Percentiles rank a stretch among this genome's conserved stretches.
Conservation (phyloP, 176 grass and related monocot genomes). For the Hordeum marinum region DNA sequence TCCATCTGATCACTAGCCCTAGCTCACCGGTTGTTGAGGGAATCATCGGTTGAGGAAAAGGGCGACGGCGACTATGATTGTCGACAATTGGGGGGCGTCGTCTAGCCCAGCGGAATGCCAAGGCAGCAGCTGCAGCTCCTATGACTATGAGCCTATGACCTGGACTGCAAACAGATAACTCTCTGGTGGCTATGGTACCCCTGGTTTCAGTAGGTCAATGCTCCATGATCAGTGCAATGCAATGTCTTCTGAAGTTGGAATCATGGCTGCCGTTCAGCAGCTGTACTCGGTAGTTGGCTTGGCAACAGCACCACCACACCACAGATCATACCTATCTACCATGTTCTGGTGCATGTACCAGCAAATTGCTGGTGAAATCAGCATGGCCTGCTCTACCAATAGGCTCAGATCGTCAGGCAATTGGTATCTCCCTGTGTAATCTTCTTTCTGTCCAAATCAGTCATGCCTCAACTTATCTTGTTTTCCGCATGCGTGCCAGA, state of each 20-base stretch:
- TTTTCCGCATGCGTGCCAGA: not conserved
- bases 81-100: not conserved
- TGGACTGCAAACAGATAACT: conserved; percentile 11
- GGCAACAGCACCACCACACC: not conserved
- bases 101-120: not conserved
- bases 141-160: conserved; percentile 38
- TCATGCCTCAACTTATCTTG: conserved; percentile 37
- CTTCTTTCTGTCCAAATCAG: conserved; percentile 35
- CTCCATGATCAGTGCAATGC: conserved; percentile 27
- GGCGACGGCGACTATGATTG: conserved; percentile 7
- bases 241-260: conserved; percentile 39
- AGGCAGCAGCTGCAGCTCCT: not conserved
- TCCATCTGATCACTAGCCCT: conserved; percentile 18
- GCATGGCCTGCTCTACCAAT: conserved; percentile 2
- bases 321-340: not conserved
- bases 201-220: conserved; percentile 33
- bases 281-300: conserved; percentile 10
- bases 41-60: not conserved
- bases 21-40: conserved; percentile 8
- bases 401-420: conserved; percentile 5
- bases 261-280: conserved; percentile 27
- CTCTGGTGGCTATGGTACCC: conserved; percentile 25
- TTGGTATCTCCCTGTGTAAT: conserved; percentile 24
- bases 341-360: not conserved
- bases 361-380: conserved; percentile 15